Conservation (phyloP, 73 alveolate genomes). For the Effrenium voratum region DNA sequence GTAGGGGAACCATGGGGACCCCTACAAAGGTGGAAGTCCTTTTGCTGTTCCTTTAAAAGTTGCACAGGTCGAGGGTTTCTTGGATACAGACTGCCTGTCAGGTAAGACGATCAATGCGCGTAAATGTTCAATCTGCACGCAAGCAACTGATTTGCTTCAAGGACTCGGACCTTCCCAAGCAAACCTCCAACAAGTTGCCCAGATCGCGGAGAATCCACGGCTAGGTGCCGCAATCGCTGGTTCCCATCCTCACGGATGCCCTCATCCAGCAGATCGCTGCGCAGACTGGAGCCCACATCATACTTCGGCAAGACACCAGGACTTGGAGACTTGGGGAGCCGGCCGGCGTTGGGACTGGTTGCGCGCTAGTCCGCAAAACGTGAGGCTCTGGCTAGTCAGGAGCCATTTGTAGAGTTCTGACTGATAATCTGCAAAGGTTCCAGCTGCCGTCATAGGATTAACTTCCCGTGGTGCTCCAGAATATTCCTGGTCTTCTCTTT, state of each 20-base stretch:
- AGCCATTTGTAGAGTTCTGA: too few relatives aligned
- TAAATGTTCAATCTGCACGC: not conserved
- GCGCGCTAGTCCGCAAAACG: too few relatives aligned
- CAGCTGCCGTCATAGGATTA: too few relatives aligned
- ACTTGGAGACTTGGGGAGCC: too few relatives aligned
- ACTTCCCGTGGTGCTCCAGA: too few relatives aligned
- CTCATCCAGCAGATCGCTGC: constrained; percentile 77
- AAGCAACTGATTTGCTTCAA: not conserved
- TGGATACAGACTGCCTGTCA: too few relatives aligned
- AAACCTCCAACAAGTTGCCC: not conserved
- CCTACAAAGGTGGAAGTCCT: not conserved
- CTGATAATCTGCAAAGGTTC: too few relatives aligned
- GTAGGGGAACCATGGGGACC: not conserved
- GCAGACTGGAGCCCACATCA: constrained; percentile 63
- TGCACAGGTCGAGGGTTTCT: not conserved
- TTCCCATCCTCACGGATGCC: constrained; percentile 56
- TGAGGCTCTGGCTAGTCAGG: too few relatives aligned
- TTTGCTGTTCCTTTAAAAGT: not conserved
- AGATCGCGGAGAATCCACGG: not conserved
- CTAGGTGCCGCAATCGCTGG: constrained; percentile 81
- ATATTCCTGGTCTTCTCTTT: too few relatives aligned
- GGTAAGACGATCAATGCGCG: not conserved
- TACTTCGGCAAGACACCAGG: constrained; percentile 90
- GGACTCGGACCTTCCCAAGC: not conserved
- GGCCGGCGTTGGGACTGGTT: too few relatives aligned